Evolutionary conservation across 1,139 yeast species (phyloP).

Genomic region (Yamadazyma dendronema): DNA sequence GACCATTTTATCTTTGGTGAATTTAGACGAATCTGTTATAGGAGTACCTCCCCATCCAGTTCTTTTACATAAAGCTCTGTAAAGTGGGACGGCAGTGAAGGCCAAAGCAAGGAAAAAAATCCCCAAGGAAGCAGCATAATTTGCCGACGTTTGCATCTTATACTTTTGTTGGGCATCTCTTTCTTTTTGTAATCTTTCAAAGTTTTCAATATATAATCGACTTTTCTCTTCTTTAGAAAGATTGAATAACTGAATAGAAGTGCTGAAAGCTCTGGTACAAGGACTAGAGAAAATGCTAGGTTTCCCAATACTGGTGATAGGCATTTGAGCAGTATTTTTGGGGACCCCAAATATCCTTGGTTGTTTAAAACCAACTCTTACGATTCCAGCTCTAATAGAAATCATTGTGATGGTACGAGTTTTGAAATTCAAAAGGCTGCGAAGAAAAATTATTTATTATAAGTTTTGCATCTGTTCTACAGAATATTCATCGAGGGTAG

Average conservation of each 20-base stretch:
- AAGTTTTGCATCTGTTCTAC: slow-evolving; percentile 25
- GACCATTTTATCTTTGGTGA: slow-evolving; percentile 82
- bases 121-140: slow-evolving; percentile 71
- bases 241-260: neutral
- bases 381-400: neutral
- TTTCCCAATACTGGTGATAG: neutral
- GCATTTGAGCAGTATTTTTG: too few species aligned
- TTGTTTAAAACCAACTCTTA: neutral
- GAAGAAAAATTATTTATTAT: neutral
- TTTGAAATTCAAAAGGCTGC: neutral
- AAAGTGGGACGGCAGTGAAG: slow-evolving; percentile 90
- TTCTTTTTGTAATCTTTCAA: slow-evolving; percentile 17
- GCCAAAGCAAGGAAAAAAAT: slow-evolving; percentile 75
- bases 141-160: slow-evolving; percentile 54
- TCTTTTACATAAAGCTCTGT: slow-evolving; percentile 87
- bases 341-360: too few species aligned
- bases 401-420: neutral
- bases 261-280: slow-evolving; percentile 1
- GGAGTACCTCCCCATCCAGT: slow-evolving; percentile 98
- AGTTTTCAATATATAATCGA: slow-evolving; percentile 16
- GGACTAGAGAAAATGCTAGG: neutral
- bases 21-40: slow-evolving; percentile 74
- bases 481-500: slow-evolving; percentile 32
- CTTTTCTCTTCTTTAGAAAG: slow-evolving; percentile 16
- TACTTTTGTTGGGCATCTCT: slow-evolving; percentile 31